These are phyloP conservation scores for Aspergillus sp. DNA, from an alignment of 2,329 filamentous ascomycete genomes.

Conservation along the genomic window DNA sequence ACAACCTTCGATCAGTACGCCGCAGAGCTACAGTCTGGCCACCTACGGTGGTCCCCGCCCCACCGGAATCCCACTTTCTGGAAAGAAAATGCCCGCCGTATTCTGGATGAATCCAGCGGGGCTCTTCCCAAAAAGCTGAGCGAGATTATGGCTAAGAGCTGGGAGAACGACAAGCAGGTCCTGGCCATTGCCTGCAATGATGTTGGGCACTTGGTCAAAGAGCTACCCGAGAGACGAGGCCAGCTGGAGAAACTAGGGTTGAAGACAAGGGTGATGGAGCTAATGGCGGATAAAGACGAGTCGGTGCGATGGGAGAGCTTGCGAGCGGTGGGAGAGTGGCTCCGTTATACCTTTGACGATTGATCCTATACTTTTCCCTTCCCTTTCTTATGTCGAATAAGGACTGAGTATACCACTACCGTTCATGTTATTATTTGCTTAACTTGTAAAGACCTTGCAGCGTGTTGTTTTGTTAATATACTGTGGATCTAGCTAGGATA, in stretches of 20 bases:
- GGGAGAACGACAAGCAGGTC: conserved; percentile 83
- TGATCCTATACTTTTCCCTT: conserved; percentile 25
- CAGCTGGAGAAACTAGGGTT: conserved; percentile 80
- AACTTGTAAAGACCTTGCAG: conserved; percentile 11
- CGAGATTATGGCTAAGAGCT: conserved; percentile 78
- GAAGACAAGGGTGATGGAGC: conserved; percentile 85
- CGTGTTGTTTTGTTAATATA: conserved; percentile 6
- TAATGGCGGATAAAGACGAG: conserved; percentile 89
- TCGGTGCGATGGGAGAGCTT: conserved; percentile 90
- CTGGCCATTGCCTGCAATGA: conserved; percentile 92
- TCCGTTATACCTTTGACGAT: conserved; percentile 67
- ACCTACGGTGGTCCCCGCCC: conserved; percentile 89
- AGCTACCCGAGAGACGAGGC: conserved; percentile 79
- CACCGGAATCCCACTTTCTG: conserved; percentile 86
- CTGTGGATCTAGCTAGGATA: conserved; percentile 7
- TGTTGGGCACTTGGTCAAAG: conserved; percentile 81
- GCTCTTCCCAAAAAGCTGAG: conserved; percentile 76
- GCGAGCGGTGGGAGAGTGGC: conserved; percentile 76
- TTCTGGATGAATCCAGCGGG: conserved; percentile 79
- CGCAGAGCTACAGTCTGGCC: conserved; percentile 79
- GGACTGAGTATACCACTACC: conserved; percentile 7
- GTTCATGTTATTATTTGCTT: background rate
- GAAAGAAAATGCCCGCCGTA: conserved; percentile 85
- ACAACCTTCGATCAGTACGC: conserved; percentile 70
- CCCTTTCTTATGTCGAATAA: conserved; percentile 1